Conservation (phyloP, 768 basidiomycete species). For the Xerocomellus chrysenteron region DNA sequence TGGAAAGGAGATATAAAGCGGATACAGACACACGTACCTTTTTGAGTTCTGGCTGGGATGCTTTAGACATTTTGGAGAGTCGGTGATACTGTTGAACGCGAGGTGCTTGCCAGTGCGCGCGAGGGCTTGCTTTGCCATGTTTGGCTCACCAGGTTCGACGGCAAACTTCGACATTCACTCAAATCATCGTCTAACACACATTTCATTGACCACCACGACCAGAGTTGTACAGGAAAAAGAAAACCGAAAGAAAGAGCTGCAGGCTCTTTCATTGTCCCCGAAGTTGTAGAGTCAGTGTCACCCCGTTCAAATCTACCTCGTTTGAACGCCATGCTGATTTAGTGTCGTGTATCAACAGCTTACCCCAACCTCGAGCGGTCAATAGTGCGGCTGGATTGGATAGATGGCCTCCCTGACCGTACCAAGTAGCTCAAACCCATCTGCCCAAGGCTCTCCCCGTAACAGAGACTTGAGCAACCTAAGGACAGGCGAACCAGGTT, state of each 20-base stretch:
- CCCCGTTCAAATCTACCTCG: not conserved
- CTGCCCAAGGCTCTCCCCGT: conserved; percentile 32
- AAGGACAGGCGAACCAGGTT: conserved; percentile 45
- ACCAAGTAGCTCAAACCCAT: conserved; percentile 26
- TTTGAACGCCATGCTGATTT: conserved; percentile 14
- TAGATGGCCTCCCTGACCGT: conserved; percentile 41
- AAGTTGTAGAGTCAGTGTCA: conserved; percentile 15
- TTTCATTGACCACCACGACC: not conserved
- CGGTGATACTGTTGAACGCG: not conserved
- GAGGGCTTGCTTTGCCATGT: conserved; percentile 32
- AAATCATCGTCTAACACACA: not conserved
- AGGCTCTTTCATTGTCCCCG: not conserved
- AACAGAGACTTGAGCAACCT: conserved; percentile 42
- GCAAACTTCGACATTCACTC: not conserved
- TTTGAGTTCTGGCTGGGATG: conserved; percentile 96
- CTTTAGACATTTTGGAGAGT: conserved; percentile 72
- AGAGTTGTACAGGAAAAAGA: not conserved
- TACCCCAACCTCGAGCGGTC: not conserved
- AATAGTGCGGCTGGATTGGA: not conserved
- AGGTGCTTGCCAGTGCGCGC: not conserved
- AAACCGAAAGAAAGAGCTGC: not conserved
- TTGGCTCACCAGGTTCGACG: conserved; percentile 19
- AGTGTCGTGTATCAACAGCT: conserved; percentile 5
- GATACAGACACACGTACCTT: conserved; percentile 58
- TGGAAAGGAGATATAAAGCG: not conserved